phyloP scores from a whole-genome alignment of 208 protist genomes.

The Acanthamoeba healyi region DNA sequence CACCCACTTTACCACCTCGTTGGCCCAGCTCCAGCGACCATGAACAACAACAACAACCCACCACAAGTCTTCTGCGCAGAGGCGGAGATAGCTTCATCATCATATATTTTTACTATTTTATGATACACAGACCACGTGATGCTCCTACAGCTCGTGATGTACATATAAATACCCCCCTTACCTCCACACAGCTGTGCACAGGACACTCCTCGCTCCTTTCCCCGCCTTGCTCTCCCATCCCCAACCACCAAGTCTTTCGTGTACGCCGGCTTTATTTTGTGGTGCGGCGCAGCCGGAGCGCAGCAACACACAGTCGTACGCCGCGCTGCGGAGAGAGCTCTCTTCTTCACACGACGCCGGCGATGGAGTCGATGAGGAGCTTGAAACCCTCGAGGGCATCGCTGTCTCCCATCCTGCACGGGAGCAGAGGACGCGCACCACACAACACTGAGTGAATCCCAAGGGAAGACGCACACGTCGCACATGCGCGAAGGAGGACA shows the following conservation, averaged over 20 bases:
- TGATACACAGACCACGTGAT: background rate
- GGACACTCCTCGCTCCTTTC: too few relatives aligned
- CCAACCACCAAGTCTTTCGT: too few relatives aligned
- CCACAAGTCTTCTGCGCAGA: background rate
- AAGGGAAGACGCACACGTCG: background rate
- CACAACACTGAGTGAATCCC: background rate
- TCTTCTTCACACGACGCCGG: background rate
- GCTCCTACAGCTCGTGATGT: background rate
- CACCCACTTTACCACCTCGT: too few relatives aligned
- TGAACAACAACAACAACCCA: background rate
- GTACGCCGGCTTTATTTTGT: too few relatives aligned
- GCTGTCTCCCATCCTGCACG: conserved; percentile 7
- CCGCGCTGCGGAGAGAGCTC: too few relatives aligned
- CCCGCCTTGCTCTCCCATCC: too few relatives aligned
- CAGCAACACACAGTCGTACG: too few relatives aligned
- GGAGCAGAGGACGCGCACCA: background rate
- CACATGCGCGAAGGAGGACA: background rate
- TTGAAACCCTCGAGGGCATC: conserved; percentile 45
- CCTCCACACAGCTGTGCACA: too few relatives aligned
- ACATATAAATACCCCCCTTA: too few relatives aligned
- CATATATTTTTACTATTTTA: background rate
- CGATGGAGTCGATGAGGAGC: conserved; percentile 54
- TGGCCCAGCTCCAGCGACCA: background rate
- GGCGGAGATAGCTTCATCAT: background rate
- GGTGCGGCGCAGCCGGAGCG: too few relatives aligned